A percentile compares a stretch with the other conserved stretches of the same genome.
Evolutionary conservation across 2,329 filamentous ascomycete genomes (phyloP).

Genomic region (Lachnellula hyalina): DNA sequence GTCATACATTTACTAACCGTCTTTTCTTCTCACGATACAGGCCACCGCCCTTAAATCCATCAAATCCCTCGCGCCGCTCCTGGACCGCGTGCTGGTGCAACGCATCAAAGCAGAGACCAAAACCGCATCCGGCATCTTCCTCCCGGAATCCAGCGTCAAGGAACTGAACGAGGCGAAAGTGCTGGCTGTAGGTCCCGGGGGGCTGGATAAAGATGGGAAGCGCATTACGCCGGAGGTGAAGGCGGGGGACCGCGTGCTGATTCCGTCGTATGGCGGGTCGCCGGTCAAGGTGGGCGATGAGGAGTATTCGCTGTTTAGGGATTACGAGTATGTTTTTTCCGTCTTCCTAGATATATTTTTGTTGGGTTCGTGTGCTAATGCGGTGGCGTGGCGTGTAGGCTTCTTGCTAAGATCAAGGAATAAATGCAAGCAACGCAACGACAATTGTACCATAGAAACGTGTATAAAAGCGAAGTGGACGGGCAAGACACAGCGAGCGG

Average conservation of each 20-base stretch:
- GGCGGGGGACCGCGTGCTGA: slow-evolving; percentile 87
- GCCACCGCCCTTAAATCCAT: slow-evolving; percentile 83
- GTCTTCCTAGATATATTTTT: neutral
- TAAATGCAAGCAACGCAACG: slow-evolving; percentile 42
- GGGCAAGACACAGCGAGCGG: neutral
- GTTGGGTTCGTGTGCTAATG: neutral
- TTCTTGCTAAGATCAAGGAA: slow-evolving; percentile 85
- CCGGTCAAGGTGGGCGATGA: slow-evolving; percentile 97
- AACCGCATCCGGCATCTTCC: slow-evolving; percentile 94
- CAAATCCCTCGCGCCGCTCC: slow-evolving; percentile 88
- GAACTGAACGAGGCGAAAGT: slow-evolving; percentile 98
- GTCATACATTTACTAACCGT: neutral
- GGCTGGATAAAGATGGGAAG: slow-evolving; percentile 82
- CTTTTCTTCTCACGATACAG: slow-evolving; percentile 32
- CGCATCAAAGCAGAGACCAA: slow-evolving; percentile 95
- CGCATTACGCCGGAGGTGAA: slow-evolving; percentile 76
- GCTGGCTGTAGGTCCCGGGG: slow-evolving; percentile 87
- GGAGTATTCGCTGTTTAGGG: slow-evolving; percentile 92
- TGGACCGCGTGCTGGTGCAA: slow-evolving; percentile 98
- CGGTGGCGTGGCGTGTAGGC: neutral
- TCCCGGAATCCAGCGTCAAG: slow-evolving; percentile 94
- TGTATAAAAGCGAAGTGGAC: slow-evolving; percentile 23
- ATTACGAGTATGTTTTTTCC: slow-evolving; percentile 80
- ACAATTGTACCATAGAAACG: slow-evolving; percentile 20
- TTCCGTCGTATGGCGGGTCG: slow-evolving; percentile 93